phyloP scores from a whole-genome alignment of 2,329 filamentous ascomycete genomes.

The Pyrenophora tritici-repentis region DNA sequence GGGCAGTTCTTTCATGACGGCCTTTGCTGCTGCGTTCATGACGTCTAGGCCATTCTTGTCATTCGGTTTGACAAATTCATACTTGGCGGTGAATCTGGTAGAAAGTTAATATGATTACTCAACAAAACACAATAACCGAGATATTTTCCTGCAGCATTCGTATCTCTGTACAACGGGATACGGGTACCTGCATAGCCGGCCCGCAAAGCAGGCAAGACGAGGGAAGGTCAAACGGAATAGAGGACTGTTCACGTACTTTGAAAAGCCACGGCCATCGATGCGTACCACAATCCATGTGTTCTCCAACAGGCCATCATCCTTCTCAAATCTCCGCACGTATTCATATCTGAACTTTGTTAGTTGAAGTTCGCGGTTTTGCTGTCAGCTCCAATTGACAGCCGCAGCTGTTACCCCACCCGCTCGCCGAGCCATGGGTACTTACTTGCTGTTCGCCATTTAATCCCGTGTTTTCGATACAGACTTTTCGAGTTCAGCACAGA shows the following conservation, averaged over 20 bases:
- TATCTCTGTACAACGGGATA: slow-evolving; percentile 14
- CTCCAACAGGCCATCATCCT: slow-evolving; percentile 75
- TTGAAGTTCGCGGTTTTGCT: slow-evolving; percentile 6
- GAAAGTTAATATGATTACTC: slow-evolving; percentile 10
- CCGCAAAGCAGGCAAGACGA: slow-evolving; percentile 2
- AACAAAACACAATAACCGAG: slow-evolving; percentile 6
- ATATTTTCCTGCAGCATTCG: slow-evolving; percentile 8
- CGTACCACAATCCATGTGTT: slow-evolving; percentile 97
- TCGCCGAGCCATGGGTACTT: slow-evolving; percentile 12
- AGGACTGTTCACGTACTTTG: slow-evolving; percentile 65
- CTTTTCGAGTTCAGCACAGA: slow-evolving; percentile 2
- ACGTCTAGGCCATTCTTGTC: slow-evolving; percentile 84
- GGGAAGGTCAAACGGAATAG: slow-evolving; percentile 5
- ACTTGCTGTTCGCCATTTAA: slow-evolving; percentile 36
- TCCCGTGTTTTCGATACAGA: slow-evolving; percentile 1
- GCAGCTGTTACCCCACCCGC: slow-evolving; percentile 15
- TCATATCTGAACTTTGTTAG: slow-evolving; percentile 69
- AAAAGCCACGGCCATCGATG: slow-evolving; percentile 92
- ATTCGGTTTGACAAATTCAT: slow-evolving; percentile 90
- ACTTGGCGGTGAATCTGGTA: slow-evolving; percentile 76
- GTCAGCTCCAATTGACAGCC: background rate
- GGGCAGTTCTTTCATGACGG: slow-evolving; percentile 79
- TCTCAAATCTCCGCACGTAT: slow-evolving; percentile 91
- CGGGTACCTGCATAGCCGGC: slow-evolving; percentile 26
- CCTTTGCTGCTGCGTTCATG: slow-evolving; percentile 91